These are phyloP conservation scores for Dioscorea alata DNA, from an alignment of 106 monocot species.

Conservation along the genomic window DNA sequence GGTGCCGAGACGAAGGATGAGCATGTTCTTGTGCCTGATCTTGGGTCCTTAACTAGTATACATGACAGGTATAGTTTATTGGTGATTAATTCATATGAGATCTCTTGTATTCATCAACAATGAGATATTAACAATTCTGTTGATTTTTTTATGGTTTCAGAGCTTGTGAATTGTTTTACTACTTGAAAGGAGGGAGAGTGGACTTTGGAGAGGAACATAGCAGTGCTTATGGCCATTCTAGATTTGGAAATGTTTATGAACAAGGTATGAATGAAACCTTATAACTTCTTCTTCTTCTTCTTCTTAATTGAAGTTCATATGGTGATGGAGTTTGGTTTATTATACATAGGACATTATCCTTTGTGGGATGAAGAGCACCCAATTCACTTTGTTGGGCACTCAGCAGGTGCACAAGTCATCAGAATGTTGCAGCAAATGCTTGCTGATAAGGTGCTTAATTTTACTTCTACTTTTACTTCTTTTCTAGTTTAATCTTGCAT, in stretches of 20 bases:
- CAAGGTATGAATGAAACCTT: slow-evolving; percentile 22
- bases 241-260: slow-evolving; percentile 54
- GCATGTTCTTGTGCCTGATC: slow-evolving; percentile 74
- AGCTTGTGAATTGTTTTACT: slow-evolving; percentile 84
- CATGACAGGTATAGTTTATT: slow-evolving; percentile 54
- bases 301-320: too few species aligned
- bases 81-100: not conserved
- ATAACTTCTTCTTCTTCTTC: not conserved
- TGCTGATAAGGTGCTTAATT: slow-evolving; percentile 50
- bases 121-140: not conserved
- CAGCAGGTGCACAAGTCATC: slow-evolving; percentile 74
- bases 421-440: slow-evolving; percentile 88
- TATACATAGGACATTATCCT: slow-evolving; percentile 55
- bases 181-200: slow-evolving; percentile 78
- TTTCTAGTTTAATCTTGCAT: too few species aligned
- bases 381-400: slow-evolving; percentile 83
- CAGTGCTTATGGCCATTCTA: slow-evolving; percentile 55
- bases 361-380: slow-evolving; percentile 78
- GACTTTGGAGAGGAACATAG: slow-evolving; percentile 92
- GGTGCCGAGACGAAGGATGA: slow-evolving; percentile 92
- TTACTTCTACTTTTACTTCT: not conserved
- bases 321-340: not conserved
- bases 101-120: too few species aligned
- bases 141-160: slow-evolving; percentile 26
- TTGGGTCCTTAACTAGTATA: slow-evolving; percentile 81